Base-by-base conservation (phyloP, 805 yeast genomes). In the Metschnikowia henanensis region DNA sequence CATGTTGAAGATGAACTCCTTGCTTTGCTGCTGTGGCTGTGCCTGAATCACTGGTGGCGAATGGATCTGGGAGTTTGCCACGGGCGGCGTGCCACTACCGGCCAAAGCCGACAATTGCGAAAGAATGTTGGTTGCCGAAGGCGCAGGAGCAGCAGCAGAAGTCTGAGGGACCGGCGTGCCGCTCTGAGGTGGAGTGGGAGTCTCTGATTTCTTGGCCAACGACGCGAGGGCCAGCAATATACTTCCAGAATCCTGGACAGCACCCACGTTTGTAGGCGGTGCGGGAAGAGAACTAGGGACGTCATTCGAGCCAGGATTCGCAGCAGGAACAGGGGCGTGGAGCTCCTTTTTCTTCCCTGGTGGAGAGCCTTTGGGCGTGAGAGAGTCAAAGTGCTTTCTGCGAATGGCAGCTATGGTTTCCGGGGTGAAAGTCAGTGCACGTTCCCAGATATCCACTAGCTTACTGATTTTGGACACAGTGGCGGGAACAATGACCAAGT, bases 391-490 rank as follows among this genome's bases (percentile, higher is more conserved):
- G 61, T 78, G 78, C 58, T 77, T 82, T 10, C 72, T 64, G 59
- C 83, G 78, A 46, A 88, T 75, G 16, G 74, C 60, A 35, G 73
- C 64, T 43, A 94, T 69, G 25, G 75, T 67, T 31, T 73, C 72
- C 33, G 78, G 76, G 43, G 73, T 72, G 66, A 94, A 92, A 13
- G 96, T 85, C 33, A 80, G 81, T 29, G 90, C 84, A 51, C 87
- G 81, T 53, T 81, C 87, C 99, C 99, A 94, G 57, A 94, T 91
- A 51, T 88, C 96, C 52, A 94, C 77, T 54, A 94, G 75, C 66
- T 90, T 92, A 57, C 82, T 72, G 55, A 90, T 79, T 64, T 91
- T 94, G 46, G 81, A 89, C 60, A 53, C 60, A 65, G 78, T 65
- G 72, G 86, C 59, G 74, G 86, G 43, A 46, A 60, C 62, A 32